Percentiles rank a stretch among this genome's conserved stretches.
Evolutionary conservation across 1,284 basidiomycete genomes (phyloP).

Genomic region (Bjerkandera adusta): DNA sequence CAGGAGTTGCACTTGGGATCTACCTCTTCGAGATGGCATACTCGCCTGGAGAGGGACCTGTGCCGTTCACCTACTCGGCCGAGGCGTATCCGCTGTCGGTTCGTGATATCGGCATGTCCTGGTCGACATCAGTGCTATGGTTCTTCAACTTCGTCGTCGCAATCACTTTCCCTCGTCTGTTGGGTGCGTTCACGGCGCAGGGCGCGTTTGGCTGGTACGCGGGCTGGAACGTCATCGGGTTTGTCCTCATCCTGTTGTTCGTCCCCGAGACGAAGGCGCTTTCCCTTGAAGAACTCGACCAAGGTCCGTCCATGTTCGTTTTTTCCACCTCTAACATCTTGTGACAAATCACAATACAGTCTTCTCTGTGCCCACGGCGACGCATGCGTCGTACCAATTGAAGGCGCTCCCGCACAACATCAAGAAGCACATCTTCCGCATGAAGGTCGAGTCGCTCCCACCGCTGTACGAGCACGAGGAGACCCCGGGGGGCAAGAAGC

Average conservation of each 20-base stretch:
- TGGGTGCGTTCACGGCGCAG: constrained; percentile 60
- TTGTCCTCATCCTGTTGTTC: constrained; percentile 57
- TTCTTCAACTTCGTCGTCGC: constrained; percentile 72
- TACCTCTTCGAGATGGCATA: constrained; percentile 66
- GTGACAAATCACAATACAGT: constrained; percentile 35
- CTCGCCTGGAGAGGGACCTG: constrained; percentile 77
- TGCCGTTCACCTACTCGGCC: constrained; percentile 68
- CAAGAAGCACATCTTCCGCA: constrained; percentile 57
- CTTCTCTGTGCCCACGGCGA: constrained; percentile 65
- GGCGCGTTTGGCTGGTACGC: constrained; percentile 71
- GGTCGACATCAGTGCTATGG: constrained; percentile 62
- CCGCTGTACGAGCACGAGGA: constrained; percentile 51
- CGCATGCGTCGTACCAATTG: constrained; percentile 64
- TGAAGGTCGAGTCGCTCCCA: constrained; percentile 40
- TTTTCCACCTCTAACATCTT: not conserved
- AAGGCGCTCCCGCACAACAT: constrained; percentile 57
- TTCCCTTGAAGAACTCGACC: constrained; percentile 73
- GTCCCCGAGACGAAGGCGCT: constrained; percentile 82
- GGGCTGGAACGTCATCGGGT: constrained; percentile 51
- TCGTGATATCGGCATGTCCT: constrained; percentile 72
- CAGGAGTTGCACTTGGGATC: constrained; percentile 56
- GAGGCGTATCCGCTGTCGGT: constrained; percentile 74
- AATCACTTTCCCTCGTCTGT: constrained; percentile 69
- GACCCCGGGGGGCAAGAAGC: constrained; percentile 27
- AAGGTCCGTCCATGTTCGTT: constrained; percentile 25